These are phyloP conservation scores for Aspergillus arachidicola DNA, from an alignment of 2,329 filamentous ascomycete species.

Conservation along the genomic window DNA sequence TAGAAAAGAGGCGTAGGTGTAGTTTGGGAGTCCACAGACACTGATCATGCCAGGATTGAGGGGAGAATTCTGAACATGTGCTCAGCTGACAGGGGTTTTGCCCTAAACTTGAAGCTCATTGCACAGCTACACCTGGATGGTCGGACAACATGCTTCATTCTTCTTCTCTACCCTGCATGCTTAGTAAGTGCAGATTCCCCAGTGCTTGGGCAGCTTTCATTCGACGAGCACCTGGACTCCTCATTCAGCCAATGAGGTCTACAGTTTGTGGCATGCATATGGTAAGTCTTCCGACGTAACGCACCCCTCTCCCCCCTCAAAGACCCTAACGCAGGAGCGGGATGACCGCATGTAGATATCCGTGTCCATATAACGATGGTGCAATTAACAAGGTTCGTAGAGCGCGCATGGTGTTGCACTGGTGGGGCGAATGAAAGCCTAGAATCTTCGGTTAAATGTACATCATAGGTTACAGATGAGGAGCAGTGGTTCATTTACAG, in stretches of 20 bases:
- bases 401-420: background rate
- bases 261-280: background rate
- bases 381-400: background rate
- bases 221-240: background rate
- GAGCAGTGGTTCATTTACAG: background rate
- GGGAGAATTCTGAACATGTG: background rate
- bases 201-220: background rate
- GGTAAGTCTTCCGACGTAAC: background rate
- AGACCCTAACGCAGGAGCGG: background rate
- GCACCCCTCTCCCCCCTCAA: background rate
- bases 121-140: background rate
- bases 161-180: background rate
- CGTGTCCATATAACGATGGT: background rate
- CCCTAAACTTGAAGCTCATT: background rate
- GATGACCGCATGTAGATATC: background rate
- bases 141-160: background rate
- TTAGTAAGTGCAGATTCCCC: background rate
- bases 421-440: background rate
- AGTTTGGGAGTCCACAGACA: background rate
- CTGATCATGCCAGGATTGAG: background rate
- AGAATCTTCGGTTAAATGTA: background rate
- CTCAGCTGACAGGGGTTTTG: background rate
- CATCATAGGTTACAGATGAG: background rate
- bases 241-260: background rate
- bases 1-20: background rate